A percentile compares a stretch with the other conserved stretches of the same genome.
Evolutionary conservation across 208 protist genomes (phyloP).

Genomic region (Phytomonas francai): DNA sequence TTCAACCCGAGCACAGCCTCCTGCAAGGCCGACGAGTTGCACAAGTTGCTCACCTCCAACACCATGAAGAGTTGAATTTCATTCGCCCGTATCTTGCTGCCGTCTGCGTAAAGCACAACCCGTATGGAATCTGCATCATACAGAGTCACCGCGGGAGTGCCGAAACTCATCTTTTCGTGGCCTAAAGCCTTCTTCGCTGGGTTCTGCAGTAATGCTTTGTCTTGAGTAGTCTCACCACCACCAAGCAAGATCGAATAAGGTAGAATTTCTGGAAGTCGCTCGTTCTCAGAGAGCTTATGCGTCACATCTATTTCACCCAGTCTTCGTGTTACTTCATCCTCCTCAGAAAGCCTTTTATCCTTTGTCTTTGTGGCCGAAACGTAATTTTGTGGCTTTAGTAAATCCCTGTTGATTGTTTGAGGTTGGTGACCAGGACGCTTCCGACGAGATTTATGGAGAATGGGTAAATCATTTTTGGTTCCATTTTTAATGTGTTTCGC

Average conservation of each 20-base stretch:
- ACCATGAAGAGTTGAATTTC: too few species aligned
- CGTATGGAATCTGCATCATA: too few species aligned
- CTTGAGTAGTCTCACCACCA: not conserved
- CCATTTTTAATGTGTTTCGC: too few species aligned
- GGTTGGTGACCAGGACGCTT: constrained; percentile 11
- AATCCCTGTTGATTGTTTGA: constrained; percentile 55
- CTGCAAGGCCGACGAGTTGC: too few species aligned
- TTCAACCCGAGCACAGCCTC: too few species aligned
- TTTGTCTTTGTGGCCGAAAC: not conserved
- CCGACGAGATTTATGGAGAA: too few species aligned
- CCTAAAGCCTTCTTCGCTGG: not conserved
- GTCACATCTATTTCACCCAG: constrained; percentile 79
- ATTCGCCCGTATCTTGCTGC: too few species aligned
- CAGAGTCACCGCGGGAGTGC: not conserved
- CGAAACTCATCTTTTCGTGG: not conserved
- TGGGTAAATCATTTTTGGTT: too few species aligned
- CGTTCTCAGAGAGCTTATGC: constrained; percentile 38
- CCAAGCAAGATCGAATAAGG: constrained; percentile 26
- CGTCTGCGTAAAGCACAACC: too few species aligned
- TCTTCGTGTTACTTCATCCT: constrained; percentile 69
- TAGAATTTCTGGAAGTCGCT: constrained; percentile 53
- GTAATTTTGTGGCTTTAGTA: constrained; percentile 46
- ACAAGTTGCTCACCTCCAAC: too few species aligned
- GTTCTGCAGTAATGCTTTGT: not conserved
- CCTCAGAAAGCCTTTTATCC: constrained; percentile 21